Evolutionary conservation across 2,329 filamentous ascomycete species (phyloP).

Genomic region (Zymoseptoria brevis): DNA sequence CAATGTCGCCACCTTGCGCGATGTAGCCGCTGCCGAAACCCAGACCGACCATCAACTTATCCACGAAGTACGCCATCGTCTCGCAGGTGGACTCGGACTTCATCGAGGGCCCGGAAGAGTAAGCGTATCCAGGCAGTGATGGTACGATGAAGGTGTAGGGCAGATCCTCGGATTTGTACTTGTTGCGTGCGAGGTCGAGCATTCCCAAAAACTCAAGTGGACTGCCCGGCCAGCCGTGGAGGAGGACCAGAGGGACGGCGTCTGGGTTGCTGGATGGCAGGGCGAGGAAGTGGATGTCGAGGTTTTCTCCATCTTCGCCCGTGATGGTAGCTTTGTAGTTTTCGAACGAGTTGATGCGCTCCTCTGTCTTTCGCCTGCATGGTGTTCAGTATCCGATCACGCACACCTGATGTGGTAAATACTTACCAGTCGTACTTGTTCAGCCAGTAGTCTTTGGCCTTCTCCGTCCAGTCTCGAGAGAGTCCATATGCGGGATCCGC

Average conservation of each 20-base stretch:
- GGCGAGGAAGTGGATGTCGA: not conserved
- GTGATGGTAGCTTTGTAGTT: conserved; percentile 17
- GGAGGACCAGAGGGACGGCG: conserved; percentile 32
- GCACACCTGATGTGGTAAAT: not conserved
- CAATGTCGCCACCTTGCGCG: conserved; percentile 48
- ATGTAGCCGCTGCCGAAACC: conserved; percentile 45
- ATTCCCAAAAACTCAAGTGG: conserved; percentile 26
- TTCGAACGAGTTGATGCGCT: conserved; percentile 17
- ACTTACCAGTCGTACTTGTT: not conserved
- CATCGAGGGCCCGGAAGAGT: conserved; percentile 39
- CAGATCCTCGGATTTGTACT: conserved; percentile 41
- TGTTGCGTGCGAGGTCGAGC: conserved; percentile 22
- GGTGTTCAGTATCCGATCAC: not conserved
- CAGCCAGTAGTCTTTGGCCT: not conserved
- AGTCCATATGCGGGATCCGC: not conserved
- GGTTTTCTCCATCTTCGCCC: conserved; percentile 4
- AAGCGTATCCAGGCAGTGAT: conserved; percentile 44
- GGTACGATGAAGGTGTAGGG: conserved; percentile 50
- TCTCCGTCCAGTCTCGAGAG: not conserved
- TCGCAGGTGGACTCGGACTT: conserved; percentile 34
- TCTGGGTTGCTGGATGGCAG: conserved; percentile 22
- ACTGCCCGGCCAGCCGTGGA: conserved; percentile 31
- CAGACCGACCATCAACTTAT: conserved; percentile 42
- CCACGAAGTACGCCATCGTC: conserved; percentile 36
- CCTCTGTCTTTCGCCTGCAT: conserved; percentile 8